These are phyloP conservation scores for Diophrys appendiculata DNA, from an alignment of 73 alveolate genomes.

Conservation along the genomic window DNA sequence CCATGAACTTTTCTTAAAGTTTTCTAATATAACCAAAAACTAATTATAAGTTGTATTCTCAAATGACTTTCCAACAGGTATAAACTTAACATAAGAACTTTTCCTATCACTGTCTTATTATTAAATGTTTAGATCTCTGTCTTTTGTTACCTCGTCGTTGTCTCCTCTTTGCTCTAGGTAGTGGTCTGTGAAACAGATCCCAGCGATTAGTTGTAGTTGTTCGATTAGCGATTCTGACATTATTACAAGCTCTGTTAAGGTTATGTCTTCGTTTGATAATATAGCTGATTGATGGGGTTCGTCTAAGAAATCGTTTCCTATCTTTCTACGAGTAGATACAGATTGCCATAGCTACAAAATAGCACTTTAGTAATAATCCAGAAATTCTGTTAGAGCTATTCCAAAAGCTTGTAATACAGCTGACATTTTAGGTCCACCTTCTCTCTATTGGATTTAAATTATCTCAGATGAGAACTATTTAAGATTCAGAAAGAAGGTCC, in stretches of 20 bases:
- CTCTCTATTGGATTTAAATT: not conserved
- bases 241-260: constrained; percentile 9
- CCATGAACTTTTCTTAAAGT: constrained; percentile 24
- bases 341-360: not conserved
- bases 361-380: not conserved
- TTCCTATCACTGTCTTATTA: not conserved
- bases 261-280: not conserved
- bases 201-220: constrained; percentile 15
- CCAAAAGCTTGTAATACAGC: constrained; percentile 14
- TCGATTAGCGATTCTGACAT: constrained; percentile 1
- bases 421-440: constrained; percentile 10
- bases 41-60: not conserved
- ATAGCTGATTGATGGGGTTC: not conserved
- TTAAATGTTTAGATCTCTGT: not conserved
- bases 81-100: not conserved
- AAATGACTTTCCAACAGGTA: constrained; percentile 3
- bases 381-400: constrained; percentile 10
- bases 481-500: constrained; percentile 19
- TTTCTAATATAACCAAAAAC: constrained; percentile 1
- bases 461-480: constrained; percentile 5
- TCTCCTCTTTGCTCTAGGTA: not conserved
- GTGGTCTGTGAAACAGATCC: constrained; percentile 13
- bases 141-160: not conserved
- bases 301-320: not conserved
- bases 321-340: not conserved